Evolutionary conservation across 352 stramenopile genomes (phyloP).

Genomic region (Pythium insidiosum): DNA sequence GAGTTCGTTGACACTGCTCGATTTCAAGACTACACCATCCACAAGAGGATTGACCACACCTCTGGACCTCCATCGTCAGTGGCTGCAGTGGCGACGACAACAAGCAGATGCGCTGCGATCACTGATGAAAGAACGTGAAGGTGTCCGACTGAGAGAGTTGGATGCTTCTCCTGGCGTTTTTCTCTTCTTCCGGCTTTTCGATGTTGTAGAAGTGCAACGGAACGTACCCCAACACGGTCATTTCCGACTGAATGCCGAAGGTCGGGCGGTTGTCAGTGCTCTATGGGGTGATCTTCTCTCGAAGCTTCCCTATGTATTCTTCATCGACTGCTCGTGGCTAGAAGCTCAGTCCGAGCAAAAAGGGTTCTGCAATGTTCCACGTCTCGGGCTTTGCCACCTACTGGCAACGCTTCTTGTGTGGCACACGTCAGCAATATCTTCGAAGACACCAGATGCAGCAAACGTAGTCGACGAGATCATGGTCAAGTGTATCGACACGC

Average conservation of each 20-base stretch:
- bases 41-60: too few species aligned
- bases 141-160: too few species aligned
- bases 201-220: constrained; percentile 19
- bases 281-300: constrained; percentile 40
- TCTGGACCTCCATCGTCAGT: too few species aligned
- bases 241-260: constrained; percentile 41
- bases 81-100: too few species aligned
- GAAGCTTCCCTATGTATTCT: constrained; percentile 45
- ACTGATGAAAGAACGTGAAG: too few species aligned
- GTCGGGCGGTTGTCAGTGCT: constrained; percentile 21
- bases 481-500: too few species aligned
- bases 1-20: too few species aligned
- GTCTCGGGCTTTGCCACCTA: constrained; percentile 43
- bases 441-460: too few species aligned
- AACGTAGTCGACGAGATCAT: too few species aligned
- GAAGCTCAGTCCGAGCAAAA: constrained; percentile 31
- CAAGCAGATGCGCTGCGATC: too few species aligned
- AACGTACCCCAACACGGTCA: constrained; percentile 16
- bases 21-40: too few species aligned
- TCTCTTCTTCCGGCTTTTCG: constrained; percentile 46
- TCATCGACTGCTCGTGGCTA: constrained; percentile 63
- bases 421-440: too few species aligned
- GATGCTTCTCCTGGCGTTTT: constrained; percentile 29
- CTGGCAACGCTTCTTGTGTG: constrained; percentile 36
- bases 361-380: constrained; percentile 25